Conservation (phyloP, 108 stramenopile species). For the Nitzschia palea region DNA sequence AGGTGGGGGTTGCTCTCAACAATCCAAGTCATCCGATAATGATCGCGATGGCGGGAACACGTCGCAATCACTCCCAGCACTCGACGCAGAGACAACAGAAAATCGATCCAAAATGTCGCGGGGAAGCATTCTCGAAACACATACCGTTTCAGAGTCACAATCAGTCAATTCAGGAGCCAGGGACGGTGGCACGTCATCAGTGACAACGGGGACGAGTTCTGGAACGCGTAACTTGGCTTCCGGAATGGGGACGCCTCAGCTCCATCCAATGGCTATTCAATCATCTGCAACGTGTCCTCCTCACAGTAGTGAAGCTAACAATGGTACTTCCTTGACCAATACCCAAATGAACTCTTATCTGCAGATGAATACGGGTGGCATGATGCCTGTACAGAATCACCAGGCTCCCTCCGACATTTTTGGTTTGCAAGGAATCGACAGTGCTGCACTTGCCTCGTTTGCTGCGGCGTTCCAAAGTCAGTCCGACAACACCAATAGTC, state of each 20-base stretch:
- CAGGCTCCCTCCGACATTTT: neutral
- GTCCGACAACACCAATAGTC: neutral
- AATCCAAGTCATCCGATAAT: neutral
- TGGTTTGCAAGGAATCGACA: neutral
- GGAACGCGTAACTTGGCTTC: neutral
- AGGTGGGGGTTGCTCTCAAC: neutral
- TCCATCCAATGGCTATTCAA: conserved; percentile 36
- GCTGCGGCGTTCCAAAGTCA: neutral
- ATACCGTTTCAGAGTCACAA: neutral
- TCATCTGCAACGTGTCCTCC: conserved; percentile 33
- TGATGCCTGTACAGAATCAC: neutral
- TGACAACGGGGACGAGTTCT: neutral
- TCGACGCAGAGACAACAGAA: neutral
- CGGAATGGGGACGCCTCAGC: neutral
- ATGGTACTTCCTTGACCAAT: neutral
- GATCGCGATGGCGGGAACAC: neutral
- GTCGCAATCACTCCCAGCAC: neutral
- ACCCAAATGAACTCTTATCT: neutral
- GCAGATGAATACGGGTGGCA: neutral
- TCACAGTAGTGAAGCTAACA: neutral
- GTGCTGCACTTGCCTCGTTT: neutral
- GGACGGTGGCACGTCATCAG: neutral
- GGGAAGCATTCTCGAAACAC: no score
- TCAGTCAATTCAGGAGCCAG: neutral
- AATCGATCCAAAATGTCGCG: no score